Evolutionary conservation across 2,329 filamentous ascomycete genomes (phyloP).

Genomic region (Aspergillus texensis): DNA sequence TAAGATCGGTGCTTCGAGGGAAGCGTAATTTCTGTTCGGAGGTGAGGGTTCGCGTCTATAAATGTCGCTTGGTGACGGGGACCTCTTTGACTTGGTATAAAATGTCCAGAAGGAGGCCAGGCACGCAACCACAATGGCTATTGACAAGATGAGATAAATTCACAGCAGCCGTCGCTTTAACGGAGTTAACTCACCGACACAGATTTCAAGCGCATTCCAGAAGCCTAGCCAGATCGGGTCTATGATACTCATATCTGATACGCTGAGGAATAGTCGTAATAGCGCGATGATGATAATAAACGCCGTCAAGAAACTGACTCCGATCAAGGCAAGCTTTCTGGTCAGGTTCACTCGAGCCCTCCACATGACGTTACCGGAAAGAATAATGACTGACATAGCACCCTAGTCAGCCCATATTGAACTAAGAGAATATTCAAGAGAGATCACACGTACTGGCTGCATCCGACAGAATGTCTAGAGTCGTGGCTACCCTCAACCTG

Average conservation of each 20-base stretch:
- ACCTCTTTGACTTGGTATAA: slow-evolving; percentile 3
- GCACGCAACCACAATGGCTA: slow-evolving; percentile 9
- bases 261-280: background rate
- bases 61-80: background rate
- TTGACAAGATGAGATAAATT: background rate
- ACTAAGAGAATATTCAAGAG: background rate
- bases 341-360: background rate
- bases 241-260: background rate
- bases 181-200: slow-evolving; percentile 6
- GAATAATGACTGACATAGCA: slow-evolving; percentile 5
- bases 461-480: slow-evolving; percentile 9
- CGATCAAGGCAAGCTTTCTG: slow-evolving; percentile 8
- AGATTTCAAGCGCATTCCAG: slow-evolving; percentile 11
- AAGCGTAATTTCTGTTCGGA: background rate
- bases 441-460: slow-evolving; percentile 6
- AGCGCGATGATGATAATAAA: slow-evolving; percentile 10
- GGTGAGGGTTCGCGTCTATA: background rate
- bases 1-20: background rate
- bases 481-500: background rate
- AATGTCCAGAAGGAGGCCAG: slow-evolving; percentile 13
- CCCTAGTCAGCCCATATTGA: background rate
- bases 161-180: background rate
- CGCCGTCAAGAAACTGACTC: slow-evolving; percentile 9
- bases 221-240: background rate
- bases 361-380: slow-evolving; percentile 10